Evolutionary conservation across 2,329 filamentous ascomycete species (phyloP).

Genomic region (Colletotrichum sp.): DNA sequence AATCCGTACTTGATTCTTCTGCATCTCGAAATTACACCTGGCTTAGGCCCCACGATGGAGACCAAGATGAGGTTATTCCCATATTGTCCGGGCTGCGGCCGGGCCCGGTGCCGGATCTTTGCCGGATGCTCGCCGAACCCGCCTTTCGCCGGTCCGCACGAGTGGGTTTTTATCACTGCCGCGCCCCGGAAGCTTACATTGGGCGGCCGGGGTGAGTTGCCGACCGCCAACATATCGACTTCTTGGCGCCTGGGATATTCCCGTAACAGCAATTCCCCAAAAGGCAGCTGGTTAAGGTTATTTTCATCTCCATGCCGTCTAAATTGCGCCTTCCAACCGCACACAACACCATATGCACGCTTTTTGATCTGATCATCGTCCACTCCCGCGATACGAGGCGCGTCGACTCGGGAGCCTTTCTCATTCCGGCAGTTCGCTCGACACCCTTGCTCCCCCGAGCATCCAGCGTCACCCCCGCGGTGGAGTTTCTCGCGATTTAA

Average conservation of each 20-base stretch:
- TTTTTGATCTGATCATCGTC: background rate
- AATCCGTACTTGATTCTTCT: accelerated
- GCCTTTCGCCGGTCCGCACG: accelerated
- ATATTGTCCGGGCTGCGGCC: too few species aligned
- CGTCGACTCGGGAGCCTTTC: background rate
- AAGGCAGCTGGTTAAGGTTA: background rate
- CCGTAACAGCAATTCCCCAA: background rate
- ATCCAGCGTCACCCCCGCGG: background rate
- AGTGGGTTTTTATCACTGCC: too few species aligned
- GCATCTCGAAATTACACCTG: too few species aligned
- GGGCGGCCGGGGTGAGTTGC: background rate
- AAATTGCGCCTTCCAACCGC: background rate
- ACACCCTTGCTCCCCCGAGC: background rate
- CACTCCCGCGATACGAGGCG: background rate
- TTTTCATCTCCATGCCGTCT: accelerated
- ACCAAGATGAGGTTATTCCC: too few species aligned
- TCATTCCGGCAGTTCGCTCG: constrained; percentile 3
- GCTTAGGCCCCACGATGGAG: too few species aligned
- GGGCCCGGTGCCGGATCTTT: too few species aligned
- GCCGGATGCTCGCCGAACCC: too few species aligned
- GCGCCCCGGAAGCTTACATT: accelerated
- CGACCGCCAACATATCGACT: background rate
- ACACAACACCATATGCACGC: background rate
- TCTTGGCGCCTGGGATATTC: background rate
- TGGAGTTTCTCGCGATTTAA: background rate